Evolutionary conservation across 192 early-diverging fungal genomes (phyloP).

Genomic region (Coemansia sp.): DNA sequence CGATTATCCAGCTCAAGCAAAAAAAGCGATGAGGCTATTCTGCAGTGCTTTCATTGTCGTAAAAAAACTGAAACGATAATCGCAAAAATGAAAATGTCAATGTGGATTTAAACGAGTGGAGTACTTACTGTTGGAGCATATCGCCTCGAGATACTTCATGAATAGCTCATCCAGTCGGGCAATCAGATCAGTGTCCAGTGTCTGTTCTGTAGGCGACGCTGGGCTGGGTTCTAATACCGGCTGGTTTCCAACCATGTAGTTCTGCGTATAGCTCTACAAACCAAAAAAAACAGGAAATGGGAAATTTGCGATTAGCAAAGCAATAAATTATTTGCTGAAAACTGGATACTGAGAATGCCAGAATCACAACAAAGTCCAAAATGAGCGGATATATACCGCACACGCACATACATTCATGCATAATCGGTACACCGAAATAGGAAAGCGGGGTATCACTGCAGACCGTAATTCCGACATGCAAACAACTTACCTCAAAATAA

Average conservation of each 20-base stretch:
- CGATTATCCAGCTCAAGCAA: neutral
- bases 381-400: neutral
- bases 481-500: slow-evolving; percentile 46
- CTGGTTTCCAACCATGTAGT: slow-evolving; percentile 32
- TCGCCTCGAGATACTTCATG: slow-evolving; percentile 64
- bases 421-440: neutral
- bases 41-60: no score
- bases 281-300: neutral
- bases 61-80: no score
- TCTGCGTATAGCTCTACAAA: slow-evolving; percentile 50
- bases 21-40: neutral
- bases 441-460: neutral
- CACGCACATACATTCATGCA: neutral
- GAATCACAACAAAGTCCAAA: neutral
- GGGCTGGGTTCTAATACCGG: slow-evolving; percentile 43
- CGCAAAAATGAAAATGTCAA: no score
- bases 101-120: neutral
- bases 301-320: slow-evolving; percentile 12
- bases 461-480: neutral
- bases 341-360: neutral
- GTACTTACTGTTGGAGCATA: slow-evolving; percentile 67
- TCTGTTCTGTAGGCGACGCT: slow-evolving; percentile 43
- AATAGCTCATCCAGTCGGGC: slow-evolving; percentile 63
- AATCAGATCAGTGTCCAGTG: slow-evolving; percentile 50
- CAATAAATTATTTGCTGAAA: neutral